These are phyloP conservation scores for Russula ochroleuca DNA, from an alignment of 768 basidiomycete species.

Conservation along the genomic window DNA sequence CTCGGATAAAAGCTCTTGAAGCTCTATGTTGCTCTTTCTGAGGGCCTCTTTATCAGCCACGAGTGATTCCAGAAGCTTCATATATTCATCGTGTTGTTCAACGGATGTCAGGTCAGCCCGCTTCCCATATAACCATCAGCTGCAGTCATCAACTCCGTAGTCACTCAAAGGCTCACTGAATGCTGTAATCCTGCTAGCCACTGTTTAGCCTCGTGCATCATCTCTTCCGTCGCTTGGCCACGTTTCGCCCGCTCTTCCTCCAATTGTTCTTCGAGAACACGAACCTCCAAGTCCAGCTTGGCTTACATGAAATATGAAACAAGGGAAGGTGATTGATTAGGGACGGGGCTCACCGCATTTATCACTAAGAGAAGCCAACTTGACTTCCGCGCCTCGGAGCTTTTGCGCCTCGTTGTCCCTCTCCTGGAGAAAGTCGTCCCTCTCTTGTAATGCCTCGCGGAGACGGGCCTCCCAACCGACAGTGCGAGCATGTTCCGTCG, in stretches of 20 bases:
- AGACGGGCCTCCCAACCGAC: slow-evolving; percentile 68
- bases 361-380: slow-evolving; percentile 59
- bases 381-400: slow-evolving; percentile 63
- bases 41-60: slow-evolving; percentile 81
- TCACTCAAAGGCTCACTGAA: slow-evolving; percentile 41
- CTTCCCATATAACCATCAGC: neutral
- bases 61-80: slow-evolving; percentile 71
- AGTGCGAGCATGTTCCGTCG: slow-evolving; percentile 63
- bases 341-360: slow-evolving; percentile 49
- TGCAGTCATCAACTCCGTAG: neutral
- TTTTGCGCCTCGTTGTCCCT: slow-evolving; percentile 64
- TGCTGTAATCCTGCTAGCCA: slow-evolving; percentile 58
- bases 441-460: slow-evolving; percentile 61
- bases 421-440: slow-evolving; percentile 83
- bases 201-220: slow-evolving; percentile 60
- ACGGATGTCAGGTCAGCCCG: slow-evolving; percentile 41
- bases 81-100: slow-evolving; percentile 55
- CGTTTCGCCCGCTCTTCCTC: slow-evolving; percentile 58
- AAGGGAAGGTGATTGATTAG: neutral
- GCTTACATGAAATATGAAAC: slow-evolving; percentile 39
- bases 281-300: slow-evolving; percentile 65
- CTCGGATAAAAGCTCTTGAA: slow-evolving; percentile 68
- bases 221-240: slow-evolving; percentile 60
- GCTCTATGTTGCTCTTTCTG: slow-evolving; percentile 75
- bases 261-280: slow-evolving; percentile 57